A percentile compares a stretch with the other conserved stretches of the same genome.
Evolutionary conservation across 495 filamentous ascomycete genomes (phyloP).

Genomic region (Xylaria telfairii): DNA sequence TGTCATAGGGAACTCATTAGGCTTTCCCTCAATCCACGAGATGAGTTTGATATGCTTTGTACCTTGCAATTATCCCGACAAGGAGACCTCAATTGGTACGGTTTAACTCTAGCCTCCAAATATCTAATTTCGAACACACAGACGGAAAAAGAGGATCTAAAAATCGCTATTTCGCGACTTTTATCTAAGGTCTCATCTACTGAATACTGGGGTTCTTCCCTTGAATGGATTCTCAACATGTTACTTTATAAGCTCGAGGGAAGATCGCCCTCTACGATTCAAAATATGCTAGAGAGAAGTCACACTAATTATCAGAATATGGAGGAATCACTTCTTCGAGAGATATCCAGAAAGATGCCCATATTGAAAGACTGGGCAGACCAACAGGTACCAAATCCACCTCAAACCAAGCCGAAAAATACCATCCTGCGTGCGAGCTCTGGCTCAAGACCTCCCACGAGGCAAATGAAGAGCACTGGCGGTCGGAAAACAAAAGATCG

Average conservation of each 20-base stretch:
- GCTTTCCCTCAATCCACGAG: conserved; percentile 7
- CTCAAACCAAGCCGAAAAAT: not conserved
- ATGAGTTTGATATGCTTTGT: conserved; percentile 12
- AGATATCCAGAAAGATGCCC: conserved; percentile 23
- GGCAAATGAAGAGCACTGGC: not conserved
- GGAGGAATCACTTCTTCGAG: conserved; percentile 2
- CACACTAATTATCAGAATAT: conserved; percentile 4
- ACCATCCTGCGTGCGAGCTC: not conserved
- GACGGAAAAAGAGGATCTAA: conserved; percentile 4
- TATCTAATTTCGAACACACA: conserved; percentile 21
- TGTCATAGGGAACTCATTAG: conserved; percentile 9
- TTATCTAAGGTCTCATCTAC: conserved; percentile 9
- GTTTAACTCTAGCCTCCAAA: conserved; percentile 6
- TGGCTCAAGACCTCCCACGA: not conserved
- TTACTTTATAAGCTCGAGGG: conserved; percentile 24
- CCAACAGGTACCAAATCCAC: not conserved
- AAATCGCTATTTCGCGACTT: conserved; percentile 4
- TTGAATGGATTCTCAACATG: conserved; percentile 19
- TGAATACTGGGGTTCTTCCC: conserved; percentile 14
- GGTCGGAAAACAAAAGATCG: not conserved
- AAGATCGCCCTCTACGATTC: conserved; percentile 9
- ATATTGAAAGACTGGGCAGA: conserved; percentile 12
- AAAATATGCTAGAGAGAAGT: conserved; percentile 11
- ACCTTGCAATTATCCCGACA: conserved; percentile 15
- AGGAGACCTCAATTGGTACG: conserved; percentile 18